Conservation (phyloP, 139 green algal genomes). For the Trebouxia sp. region DNA sequence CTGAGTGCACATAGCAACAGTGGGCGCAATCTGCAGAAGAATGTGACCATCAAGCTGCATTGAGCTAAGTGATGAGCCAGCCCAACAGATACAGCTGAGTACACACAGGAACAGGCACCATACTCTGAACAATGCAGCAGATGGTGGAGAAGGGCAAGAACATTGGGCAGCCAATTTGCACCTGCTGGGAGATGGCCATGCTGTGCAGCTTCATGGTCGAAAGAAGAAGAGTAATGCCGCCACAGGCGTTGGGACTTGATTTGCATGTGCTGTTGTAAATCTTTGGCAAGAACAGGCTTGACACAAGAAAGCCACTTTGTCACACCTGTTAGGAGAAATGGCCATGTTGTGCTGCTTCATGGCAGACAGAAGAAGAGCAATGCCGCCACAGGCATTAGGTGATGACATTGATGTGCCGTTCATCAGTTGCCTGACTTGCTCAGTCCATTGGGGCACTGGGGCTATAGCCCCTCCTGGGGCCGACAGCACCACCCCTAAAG, state of each 20-base stretch:
- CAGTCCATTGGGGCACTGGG: constrained; percentile 79
- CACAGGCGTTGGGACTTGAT: constrained; percentile 73
- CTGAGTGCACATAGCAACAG: no score
- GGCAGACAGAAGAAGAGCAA: constrained; percentile 81
- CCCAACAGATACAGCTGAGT: no score
- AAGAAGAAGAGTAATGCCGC: constrained; percentile 80
- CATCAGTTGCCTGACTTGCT: constrained; percentile 81
- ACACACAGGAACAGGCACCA: no score
- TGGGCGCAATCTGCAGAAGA: no score
- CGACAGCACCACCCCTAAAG: constrained; percentile 75
- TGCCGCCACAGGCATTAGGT: constrained; percentile 74
- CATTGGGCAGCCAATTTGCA: no score
- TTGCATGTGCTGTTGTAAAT: constrained; percentile 88
- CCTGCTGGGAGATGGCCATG: constrained; percentile 37
- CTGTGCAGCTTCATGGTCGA: constrained; percentile 59
- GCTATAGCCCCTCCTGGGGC: constrained; percentile 78
- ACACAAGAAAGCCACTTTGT: no score
- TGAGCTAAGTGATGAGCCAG: no score
- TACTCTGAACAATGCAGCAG: no score
- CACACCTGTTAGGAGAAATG: constrained; percentile 45
- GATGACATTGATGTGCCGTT: constrained; percentile 87
- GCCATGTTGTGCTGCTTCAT: constrained; percentile 52
- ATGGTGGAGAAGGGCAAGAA: no score
- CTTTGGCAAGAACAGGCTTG: no score
- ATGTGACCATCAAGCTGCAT: no score